Evolutionary conservation across 2,329 filamentous ascomycete species (phyloP).

Genomic region (Colletotrichum costaricense): DNA sequence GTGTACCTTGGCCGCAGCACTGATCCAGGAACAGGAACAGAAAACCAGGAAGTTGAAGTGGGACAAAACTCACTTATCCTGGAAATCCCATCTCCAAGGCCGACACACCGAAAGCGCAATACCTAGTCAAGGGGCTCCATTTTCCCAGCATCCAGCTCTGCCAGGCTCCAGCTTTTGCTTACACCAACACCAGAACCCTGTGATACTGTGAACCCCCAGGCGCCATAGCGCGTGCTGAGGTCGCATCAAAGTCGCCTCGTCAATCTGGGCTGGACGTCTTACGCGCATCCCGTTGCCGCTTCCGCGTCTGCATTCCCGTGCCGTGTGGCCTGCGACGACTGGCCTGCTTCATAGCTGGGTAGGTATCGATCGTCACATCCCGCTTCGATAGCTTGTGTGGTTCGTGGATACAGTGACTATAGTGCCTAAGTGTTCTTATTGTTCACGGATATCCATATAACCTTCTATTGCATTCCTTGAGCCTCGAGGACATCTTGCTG

Average conservation of each 20-base stretch:
- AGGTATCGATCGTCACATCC: neutral
- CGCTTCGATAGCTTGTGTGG: neutral
- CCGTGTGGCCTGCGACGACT: neutral
- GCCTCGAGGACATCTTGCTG: neutral
- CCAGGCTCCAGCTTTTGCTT: neutral
- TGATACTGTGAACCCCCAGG: neutral
- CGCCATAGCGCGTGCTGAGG: slow-evolving; percentile 14
- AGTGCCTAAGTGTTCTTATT: neutral
- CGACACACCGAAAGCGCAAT: neutral
- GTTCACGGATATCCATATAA: neutral
- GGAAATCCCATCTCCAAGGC: neutral
- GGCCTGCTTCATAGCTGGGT: neutral
- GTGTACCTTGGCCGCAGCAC: slow-evolving; percentile 1
- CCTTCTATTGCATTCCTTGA: neutral
- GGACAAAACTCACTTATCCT: neutral
- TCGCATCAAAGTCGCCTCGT: slow-evolving; percentile 31
- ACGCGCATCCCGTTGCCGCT: slow-evolving; percentile 26
- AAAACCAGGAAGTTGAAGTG: slow-evolving; percentile 7
- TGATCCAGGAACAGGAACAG: neutral
- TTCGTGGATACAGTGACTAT: neutral
- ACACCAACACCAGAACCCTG: neutral
- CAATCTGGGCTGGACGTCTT: slow-evolving; percentile 20
- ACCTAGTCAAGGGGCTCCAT: neutral
- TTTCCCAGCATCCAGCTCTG: neutral
- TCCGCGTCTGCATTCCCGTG: slow-evolving; percentile 22